Conservation (phyloP, 2,329 filamentous ascomycete species). For the Amesomyces nigricolor region DNA sequence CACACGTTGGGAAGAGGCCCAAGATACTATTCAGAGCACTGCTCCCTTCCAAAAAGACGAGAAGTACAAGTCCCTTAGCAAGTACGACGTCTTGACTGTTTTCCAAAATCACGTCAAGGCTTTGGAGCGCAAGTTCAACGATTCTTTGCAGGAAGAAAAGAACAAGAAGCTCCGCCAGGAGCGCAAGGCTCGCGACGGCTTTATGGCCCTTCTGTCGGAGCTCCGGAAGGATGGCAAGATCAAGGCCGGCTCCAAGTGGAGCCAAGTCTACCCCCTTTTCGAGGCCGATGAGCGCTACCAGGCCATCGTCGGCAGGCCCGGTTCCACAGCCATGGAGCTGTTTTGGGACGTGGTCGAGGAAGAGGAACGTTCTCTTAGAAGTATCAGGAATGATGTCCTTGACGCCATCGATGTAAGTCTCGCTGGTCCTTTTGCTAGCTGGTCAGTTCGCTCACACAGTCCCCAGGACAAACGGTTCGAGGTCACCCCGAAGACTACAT, state of each 20-base stretch:
- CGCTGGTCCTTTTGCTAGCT: not conserved
- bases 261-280: slow-evolving; percentile 67
- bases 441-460: slow-evolving; percentile 33
- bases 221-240: slow-evolving; percentile 72
- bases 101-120: slow-evolving; percentile 95
- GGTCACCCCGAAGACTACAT: slow-evolving; percentile 75
- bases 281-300: slow-evolving; percentile 77
- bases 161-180: slow-evolving; percentile 73
- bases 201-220: slow-evolving; percentile 67
- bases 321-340: slow-evolving; percentile 81
- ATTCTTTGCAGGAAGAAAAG: slow-evolving; percentile 82
- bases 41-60: slow-evolving; percentile 72
- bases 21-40: slow-evolving; percentile 72
- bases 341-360: slow-evolving; percentile 97
- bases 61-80: slow-evolving; percentile 79
- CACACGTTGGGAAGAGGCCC: slow-evolving; percentile 89
- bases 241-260: slow-evolving; percentile 88
- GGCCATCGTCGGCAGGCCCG: slow-evolving; percentile 75
- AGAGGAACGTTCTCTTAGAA: slow-evolving; percentile 80
- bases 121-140: slow-evolving; percentile 86
- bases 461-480: slow-evolving; percentile 82
- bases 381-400: slow-evolving; percentile 73
- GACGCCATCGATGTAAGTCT: slow-evolving; percentile 78
- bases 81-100: slow-evolving; percentile 82
- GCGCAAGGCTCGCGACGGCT: slow-evolving; percentile 79